phyloP scores from a whole-genome alignment of 2,329 filamentous ascomycete species.

The Aspergillus terreus region DNA sequence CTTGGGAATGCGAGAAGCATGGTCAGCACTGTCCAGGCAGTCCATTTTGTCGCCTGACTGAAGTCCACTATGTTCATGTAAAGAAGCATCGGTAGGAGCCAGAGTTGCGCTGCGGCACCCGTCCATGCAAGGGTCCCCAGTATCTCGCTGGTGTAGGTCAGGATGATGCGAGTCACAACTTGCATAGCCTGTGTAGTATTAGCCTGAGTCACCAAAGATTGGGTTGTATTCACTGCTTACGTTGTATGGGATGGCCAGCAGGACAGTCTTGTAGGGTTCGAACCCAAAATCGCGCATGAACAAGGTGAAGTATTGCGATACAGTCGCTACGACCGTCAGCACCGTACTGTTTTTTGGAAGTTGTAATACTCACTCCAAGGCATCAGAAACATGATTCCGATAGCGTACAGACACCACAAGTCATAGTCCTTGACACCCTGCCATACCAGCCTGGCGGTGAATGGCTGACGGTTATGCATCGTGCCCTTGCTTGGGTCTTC shows the following conservation, averaged over 20 bases:
- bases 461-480: slow-evolving; percentile 54
- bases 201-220: slow-evolving; percentile 24
- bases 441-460: slow-evolving; percentile 47
- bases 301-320: slow-evolving; percentile 29
- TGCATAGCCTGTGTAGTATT: slow-evolving; percentile 5
- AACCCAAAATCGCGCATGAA: slow-evolving; percentile 50
- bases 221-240: slow-evolving; percentile 22
- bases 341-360: neutral
- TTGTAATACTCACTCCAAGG: slow-evolving; percentile 19
- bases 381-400: slow-evolving; percentile 40
- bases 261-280: slow-evolving; percentile 54
- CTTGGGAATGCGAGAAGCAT: slow-evolving; percentile 53
- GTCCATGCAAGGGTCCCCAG: slow-evolving; percentile 50
- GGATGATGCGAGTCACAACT: slow-evolving; percentile 12
- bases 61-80: slow-evolving; percentile 47
- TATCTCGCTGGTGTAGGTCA: slow-evolving; percentile 31
- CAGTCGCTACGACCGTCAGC: slow-evolving; percentile 11
- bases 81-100: slow-evolving; percentile 52
- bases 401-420: slow-evolving; percentile 52
- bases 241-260: slow-evolving; percentile 53
- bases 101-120: slow-evolving; percentile 50
- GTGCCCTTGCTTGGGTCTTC: slow-evolving; percentile 53
- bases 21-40: slow-evolving; percentile 49
- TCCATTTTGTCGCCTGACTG: slow-evolving; percentile 47
- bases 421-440: slow-evolving; percentile 51